Evolutionary conservation across 345 rosid genomes (phyloP).

Genomic region (Linum lewisii): DNA sequence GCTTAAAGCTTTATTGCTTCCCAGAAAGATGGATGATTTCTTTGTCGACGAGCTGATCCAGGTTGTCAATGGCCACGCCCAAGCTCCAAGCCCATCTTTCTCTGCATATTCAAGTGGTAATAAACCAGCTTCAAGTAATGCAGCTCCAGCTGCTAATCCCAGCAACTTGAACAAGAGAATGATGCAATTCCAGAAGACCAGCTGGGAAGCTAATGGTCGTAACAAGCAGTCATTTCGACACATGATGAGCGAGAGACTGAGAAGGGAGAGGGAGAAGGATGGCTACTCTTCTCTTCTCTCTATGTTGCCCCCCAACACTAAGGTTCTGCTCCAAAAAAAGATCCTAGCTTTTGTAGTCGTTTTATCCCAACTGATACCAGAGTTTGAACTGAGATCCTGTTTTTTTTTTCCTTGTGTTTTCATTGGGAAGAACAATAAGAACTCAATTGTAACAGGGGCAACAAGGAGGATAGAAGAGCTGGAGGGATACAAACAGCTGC

Average conservation of each 20-base stretch:
- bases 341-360: background rate
- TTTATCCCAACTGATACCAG: background rate
- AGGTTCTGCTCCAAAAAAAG: conserved; percentile 20
- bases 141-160: background rate
- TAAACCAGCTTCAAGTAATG: no score
- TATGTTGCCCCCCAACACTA: conserved; percentile 44
- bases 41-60: background rate
- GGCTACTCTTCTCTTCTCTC: conserved; percentile 46
- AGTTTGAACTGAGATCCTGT: background rate
- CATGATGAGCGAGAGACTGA: conserved; percentile 57
- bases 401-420: background rate
- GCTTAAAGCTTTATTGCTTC: no score
- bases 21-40: background rate
- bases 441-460: conserved; percentile 38
- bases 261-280: conserved; percentile 56
- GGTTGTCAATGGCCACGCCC: background rate
- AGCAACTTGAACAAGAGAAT: conserved; percentile 44
- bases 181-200: conserved; percentile 35
- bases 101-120: no score
- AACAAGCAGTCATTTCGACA: conserved; percentile 34
- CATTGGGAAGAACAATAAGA: conserved; percentile 46
- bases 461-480: conserved; percentile 31
- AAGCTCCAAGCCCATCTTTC: no score
- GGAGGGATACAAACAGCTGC: conserved; percentile 24
- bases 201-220: conserved; percentile 16